These are phyloP conservation scores for Sequoia sempervirens DNA, from an alignment of 75 land plant genomes.

Conservation along the genomic window DNA sequence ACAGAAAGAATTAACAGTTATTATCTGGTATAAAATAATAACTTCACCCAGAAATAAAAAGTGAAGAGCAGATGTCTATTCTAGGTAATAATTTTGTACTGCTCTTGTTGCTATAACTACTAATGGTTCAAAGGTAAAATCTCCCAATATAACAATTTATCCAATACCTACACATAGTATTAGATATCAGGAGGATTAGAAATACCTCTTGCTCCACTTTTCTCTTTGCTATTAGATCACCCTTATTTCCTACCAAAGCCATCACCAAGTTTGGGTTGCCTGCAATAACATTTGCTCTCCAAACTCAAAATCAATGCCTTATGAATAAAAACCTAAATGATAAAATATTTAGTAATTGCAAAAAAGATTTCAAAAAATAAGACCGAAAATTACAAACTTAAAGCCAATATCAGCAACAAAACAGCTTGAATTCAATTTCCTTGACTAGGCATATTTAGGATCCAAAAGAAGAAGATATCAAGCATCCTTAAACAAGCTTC, in stretches of 20 bases:
- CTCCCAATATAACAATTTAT: background rate
- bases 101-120: background rate
- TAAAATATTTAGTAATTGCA: background rate
- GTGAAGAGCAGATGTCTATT: background rate
- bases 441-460: background rate
- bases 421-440: background rate
- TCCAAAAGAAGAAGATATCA: background rate
- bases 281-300: constrained; percentile 13
- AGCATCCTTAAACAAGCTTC: background rate
- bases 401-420: background rate
- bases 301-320: background rate
- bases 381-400: background rate
- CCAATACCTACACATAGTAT: background rate
- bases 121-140: background rate
- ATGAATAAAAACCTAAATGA: background rate
- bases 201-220: constrained; percentile 57
- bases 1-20: background rate
- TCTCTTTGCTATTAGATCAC: constrained; percentile 60
- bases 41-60: background rate
- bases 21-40: background rate
- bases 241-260: constrained; percentile 71
- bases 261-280: constrained; percentile 66
- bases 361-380: background rate
- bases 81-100: background rate
- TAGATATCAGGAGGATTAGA: background rate